Evolutionary conservation across 129 eudicot genomes (phyloP), one percentile per base, ranked within the genome.

Genomic region (Scalesia atractyloides): DNA sequence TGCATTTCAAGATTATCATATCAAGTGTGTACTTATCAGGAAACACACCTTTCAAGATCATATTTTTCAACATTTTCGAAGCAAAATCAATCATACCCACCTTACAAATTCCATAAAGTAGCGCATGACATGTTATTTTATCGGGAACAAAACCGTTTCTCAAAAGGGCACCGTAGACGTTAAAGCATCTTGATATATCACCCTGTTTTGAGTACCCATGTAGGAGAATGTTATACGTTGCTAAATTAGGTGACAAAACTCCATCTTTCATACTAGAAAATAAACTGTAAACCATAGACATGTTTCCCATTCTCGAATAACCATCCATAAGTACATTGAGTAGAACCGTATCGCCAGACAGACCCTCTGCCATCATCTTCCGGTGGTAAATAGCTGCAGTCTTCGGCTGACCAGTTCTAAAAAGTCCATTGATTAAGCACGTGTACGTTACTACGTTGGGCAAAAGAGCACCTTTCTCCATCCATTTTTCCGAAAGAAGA

Each of bases 211-310:
- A 72, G 71, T 85, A 83, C 49, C 98, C 91, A 37, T 90, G 98
- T 73, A 94, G 72, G 34, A 94, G 87, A 79, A 94, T 90, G 65
- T 90, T 94, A 69, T 90, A 94, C n/a, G 97, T 90, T 43, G 82
- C 76, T 84, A 94, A 83, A 84, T 7, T 90, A 70, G 93, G 91
- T 62, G 52, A 74, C 37, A 79, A 71, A 59, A 17, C 71, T 39
- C 54, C 70, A 13, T 11, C 64, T 39, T 15, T 79, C 98, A 90
- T 86, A 58, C 48, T 69, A 19, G 80, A 81, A 51, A 84, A 76
- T 66, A 84, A 64, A 63, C 62, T 52, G 19, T 73, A 46, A 71
- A 70, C 80, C 81, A 81, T 80, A 22, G 65, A 80, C 76, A 81
- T 71, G 62, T 78, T 74, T 54, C 98, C 97, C 68, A 63, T 69